Evolutionary conservation across 2,329 filamentous ascomycete species (phyloP).

Genomic region (Ascochyta fabae): DNA sequence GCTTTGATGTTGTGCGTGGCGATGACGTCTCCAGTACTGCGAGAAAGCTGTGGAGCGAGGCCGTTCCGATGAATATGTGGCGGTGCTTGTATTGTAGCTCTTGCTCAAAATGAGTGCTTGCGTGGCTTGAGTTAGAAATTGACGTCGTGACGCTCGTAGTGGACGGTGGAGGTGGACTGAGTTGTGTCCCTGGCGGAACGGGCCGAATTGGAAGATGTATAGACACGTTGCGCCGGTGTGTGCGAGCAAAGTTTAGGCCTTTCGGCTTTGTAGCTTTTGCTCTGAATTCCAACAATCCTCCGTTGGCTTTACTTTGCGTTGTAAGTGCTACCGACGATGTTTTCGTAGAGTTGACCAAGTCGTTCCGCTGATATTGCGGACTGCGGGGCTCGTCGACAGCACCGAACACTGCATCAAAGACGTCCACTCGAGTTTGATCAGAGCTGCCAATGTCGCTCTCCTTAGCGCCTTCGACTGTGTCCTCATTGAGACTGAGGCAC

Average conservation of each 20-base stretch:
- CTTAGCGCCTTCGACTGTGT: neutral
- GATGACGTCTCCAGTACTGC: conserved; percentile 33
- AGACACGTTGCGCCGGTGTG: conserved; percentile 31
- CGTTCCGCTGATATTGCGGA: neutral
- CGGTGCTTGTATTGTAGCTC: conserved; percentile 44
- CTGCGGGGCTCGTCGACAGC: neutral
- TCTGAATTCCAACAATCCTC: conserved; percentile 30
- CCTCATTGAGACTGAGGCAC: neutral
- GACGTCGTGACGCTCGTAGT: conserved; percentile 9
- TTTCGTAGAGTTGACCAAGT: neutral
- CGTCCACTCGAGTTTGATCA: neutral
- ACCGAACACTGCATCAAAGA: neutral
- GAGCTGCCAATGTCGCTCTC: neutral
- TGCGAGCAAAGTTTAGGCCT: conserved; percentile 11
- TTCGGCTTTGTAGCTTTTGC: conserved; percentile 20
- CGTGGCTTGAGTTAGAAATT: neutral
- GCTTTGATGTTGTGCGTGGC: conserved; percentile 26
- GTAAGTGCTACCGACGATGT: neutral
- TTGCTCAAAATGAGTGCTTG: conserved; percentile 23
- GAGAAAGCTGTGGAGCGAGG: conserved; percentile 40
- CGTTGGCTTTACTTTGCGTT: conserved; percentile 18
- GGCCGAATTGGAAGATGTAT: conserved; percentile 26
- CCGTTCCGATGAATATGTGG: conserved; percentile 44
- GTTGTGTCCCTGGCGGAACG: neutral
- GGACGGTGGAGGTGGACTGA: neutral